Base-by-base conservation (phyloP, 257 asterid genomes). In the Datura wrightii region DNA sequence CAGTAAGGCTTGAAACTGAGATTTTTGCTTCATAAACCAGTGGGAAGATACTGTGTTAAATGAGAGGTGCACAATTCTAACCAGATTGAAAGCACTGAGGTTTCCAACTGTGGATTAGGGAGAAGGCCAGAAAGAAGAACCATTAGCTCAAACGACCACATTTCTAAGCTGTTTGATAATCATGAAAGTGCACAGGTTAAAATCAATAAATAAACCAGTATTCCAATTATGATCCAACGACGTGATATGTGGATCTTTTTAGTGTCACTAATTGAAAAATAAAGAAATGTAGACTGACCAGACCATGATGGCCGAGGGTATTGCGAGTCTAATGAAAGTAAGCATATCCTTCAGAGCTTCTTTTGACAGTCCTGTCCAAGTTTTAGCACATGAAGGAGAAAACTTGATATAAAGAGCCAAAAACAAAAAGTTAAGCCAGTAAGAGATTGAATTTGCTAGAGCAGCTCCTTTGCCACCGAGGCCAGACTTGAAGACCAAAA, bases 91-190 rank as follows among this genome's bases (percentile, higher is more conserved):
- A 95, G 99, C 42, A 93, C 98, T 3, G 98, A 92, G 79, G 99
- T 95, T 87, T 94, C 97, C 55, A 95, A 69, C 89, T 89, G 85
- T 9, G 99, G 99, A 87, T 95, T 92, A 3, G 96, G 97, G 85
- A 95, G 98, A 81, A 94, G 97, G 59, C 99, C 98, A 42, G 99
- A 91, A 39, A 95, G 94, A 76, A 95, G 92, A 87, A 95, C 99
- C 94, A 90, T 90, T 95, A 94, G 86, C 84, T 95, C 99, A 80
- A 95, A 94, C 42, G 98, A 95, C 99, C 99, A 95, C 55, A 85
- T 87, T 65, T 95, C 97, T 88, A 94, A 90, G 91, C 98, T 95
- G 93, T 88, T 88, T 85, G 42, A 6, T 76, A 59, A 82, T 69
- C 53, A n/a, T 41, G 72, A 55, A 48, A 34, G 37, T 24, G 34